Percentiles rank a stretch among this genome's conserved stretches.
These are phyloP conservation scores for Phoenix dactylifera DNA, from an alignment of 176 grass and related monocot genomes.

Conservation along the genomic window DNA sequence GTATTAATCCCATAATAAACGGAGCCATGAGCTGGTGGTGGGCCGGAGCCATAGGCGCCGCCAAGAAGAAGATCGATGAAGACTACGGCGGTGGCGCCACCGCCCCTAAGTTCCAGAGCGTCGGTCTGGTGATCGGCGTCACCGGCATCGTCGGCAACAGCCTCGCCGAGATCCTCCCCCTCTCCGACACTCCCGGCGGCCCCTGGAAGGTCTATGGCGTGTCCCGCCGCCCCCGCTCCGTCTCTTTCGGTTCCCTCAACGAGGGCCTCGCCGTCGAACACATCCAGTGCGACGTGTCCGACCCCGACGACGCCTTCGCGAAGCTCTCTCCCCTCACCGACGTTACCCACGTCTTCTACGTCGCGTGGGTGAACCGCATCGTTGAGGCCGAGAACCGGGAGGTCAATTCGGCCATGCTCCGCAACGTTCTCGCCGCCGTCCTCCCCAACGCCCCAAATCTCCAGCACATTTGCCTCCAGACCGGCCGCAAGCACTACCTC, in stretches of 20 bases:
- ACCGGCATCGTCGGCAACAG: constrained; percentile 11
- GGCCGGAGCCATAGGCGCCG: constrained; percentile 15
- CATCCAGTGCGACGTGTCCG: constrained; percentile 44
- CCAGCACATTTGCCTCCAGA: constrained; percentile 66
- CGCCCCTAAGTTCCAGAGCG: not conserved
- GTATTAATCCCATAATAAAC: not conserved
- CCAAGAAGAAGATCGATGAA: not conserved
- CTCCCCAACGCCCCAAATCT: constrained; percentile 33
- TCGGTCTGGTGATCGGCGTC: constrained; percentile 13
- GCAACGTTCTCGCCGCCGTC: constrained; percentile 52
- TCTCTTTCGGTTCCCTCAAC: constrained; percentile 8
- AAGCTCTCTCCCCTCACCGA: constrained; percentile 39
- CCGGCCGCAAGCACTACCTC: constrained; percentile 56
- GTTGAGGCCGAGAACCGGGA: constrained; percentile 30
- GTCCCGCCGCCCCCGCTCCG: constrained; percentile 13
- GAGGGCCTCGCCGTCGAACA: constrained; percentile 18
- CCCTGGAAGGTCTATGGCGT: constrained; percentile 77
- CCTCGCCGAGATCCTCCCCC: constrained; percentile 16
- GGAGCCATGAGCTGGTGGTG: constrained; percentile 18
- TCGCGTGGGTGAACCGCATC: constrained; percentile 21
- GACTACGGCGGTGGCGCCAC: not conserved
- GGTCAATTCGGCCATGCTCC: constrained; percentile 14
- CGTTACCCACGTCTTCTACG: constrained; percentile 66
- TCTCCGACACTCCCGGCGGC: constrained; percentile 17
- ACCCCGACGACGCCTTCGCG: constrained; percentile 30